Evolutionary conservation across 2,329 filamentous ascomycete genomes (phyloP).

Genomic region (Colletotrichum gloeosporioides): DNA sequence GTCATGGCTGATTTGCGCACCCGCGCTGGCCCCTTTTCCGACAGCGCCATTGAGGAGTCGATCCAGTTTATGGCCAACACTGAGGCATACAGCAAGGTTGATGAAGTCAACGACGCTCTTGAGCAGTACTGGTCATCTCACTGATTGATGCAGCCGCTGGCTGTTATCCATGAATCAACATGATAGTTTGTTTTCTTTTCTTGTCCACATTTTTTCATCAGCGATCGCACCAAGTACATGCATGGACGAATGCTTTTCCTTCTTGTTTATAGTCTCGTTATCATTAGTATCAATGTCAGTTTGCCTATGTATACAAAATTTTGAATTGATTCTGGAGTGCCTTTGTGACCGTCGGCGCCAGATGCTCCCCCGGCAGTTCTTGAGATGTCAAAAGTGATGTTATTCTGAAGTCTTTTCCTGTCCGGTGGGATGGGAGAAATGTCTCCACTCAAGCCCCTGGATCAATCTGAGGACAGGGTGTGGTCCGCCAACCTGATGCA

Average conservation of each 20-base stretch:
- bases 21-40: neutral
- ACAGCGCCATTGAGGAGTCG: neutral
- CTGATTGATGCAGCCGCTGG: neutral
- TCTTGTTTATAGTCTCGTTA: neutral
- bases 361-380: neutral
- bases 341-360: rapidly evolving
- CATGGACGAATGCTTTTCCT: neutral
- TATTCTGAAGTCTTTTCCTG: neutral
- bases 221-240: neutral
- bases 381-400: neutral
- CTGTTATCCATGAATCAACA: neutral
- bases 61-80: neutral
- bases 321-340: neutral
- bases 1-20: constrained; percentile 3
- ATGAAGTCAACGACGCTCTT: neutral
- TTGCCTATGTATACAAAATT: neutral
- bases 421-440: neutral
- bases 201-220: neutral
- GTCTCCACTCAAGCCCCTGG: neutral
- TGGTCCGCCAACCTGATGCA: neutral
- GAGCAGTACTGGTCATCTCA: neutral
- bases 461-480: neutral
- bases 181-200: neutral
- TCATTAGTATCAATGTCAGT: neutral
- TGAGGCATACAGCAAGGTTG: neutral